Evolutionary conservation across 441 rosid species (phyloP).

Genomic region (Gossypium schwendimanii): DNA sequence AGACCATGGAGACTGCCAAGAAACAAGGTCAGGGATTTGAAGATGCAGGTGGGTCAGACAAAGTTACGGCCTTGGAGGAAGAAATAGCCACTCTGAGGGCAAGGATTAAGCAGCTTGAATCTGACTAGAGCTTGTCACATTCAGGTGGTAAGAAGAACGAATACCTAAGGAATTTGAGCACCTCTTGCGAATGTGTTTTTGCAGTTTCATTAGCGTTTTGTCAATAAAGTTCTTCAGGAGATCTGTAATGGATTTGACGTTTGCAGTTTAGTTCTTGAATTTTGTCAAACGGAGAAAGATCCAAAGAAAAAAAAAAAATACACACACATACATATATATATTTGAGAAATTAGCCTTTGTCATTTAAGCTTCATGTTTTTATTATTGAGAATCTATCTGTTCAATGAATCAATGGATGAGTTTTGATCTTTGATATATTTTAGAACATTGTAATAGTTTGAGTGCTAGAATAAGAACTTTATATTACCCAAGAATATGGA

Average conservation of each 20-base stretch:
- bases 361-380: not conserved
- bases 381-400: no score
- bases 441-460: not conserved
- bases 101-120: conserved; percentile 41
- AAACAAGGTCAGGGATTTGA: conserved; percentile 53
- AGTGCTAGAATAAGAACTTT: not conserved
- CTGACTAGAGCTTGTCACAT: conserved; percentile 46
- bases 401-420: not conserved
- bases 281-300: conserved; percentile 18
- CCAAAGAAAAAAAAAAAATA: not conserved
- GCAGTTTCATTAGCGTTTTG: not conserved
- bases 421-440: conserved; percentile 14
- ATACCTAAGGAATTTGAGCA: conserved; percentile 15
- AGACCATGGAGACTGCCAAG: conserved; percentile 62
- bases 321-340: not conserved
- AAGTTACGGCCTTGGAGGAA: conserved; percentile 49
- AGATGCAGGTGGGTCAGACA: conserved; percentile 43
- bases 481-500: not conserved
- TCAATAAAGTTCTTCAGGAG: conserved; percentile 6
- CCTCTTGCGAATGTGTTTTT: conserved; percentile 2
- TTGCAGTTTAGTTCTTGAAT: conserved; percentile 13
- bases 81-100: conserved; percentile 32
- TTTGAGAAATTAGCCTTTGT: not conserved
- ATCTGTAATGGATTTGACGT: conserved; percentile 15
- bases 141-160: conserved; percentile 77